A percentile compares a stretch with the other conserved stretches of the same genome.
These are phyloP conservation scores for Astrephomene gubernaculifera DNA, from an alignment of 139 green algal genomes.

Conservation along the genomic window DNA sequence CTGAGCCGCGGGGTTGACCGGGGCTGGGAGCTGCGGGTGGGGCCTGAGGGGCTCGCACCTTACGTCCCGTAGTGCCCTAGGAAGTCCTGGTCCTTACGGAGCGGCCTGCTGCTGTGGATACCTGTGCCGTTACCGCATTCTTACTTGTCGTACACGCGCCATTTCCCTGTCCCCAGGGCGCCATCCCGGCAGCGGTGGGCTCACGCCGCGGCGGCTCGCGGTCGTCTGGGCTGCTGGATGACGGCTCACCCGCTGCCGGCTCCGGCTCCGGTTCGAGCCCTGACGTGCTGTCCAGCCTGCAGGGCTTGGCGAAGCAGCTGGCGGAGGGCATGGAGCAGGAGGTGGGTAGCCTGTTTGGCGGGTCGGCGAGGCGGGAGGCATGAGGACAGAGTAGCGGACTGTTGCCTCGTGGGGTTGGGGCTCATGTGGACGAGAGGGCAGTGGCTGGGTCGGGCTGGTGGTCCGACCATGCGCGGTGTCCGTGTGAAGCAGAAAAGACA, in stretches of 20 bases:
- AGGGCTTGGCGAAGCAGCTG: constrained; percentile 35
- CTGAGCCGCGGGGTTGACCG: background rate
- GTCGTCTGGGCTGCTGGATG: background rate
- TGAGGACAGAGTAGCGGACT: too few species aligned
- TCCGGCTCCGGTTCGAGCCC: background rate
- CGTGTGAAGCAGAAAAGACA: too few species aligned
- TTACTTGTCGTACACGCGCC: background rate
- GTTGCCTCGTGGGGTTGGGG: too few species aligned
- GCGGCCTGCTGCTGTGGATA: background rate
- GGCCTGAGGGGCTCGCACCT: background rate
- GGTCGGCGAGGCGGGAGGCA: background rate
- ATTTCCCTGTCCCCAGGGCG: constrained; percentile 1
- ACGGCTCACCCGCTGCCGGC: background rate
- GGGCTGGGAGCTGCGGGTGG: background rate
- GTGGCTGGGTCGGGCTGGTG: too few species aligned
- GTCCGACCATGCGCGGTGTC: too few species aligned
- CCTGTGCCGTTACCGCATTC: background rate
- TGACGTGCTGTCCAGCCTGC: constrained; percentile 35
- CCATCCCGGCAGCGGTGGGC: constrained; percentile 16
- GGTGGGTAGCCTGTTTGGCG: constrained; percentile 21
- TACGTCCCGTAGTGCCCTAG: background rate
- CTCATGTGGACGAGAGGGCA: too few species aligned
- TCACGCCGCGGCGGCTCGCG: background rate
- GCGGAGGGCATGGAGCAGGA: constrained; percentile 45
- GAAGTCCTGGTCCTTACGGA: background rate